Base-by-base conservation (phyloP, 1,139 yeast species). In the Scheffersomyces parashehatae region DNA sequence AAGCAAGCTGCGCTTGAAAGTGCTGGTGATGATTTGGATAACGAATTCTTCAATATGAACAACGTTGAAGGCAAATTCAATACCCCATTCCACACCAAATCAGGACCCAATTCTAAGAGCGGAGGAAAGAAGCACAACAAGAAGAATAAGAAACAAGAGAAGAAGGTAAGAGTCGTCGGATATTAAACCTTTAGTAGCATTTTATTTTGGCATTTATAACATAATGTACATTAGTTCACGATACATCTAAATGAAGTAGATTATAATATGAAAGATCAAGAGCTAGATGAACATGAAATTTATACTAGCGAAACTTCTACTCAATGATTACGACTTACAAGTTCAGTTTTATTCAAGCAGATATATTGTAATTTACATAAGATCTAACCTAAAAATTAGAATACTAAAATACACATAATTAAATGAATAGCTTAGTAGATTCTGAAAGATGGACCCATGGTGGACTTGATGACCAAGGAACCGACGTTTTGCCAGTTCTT, bases 401-500 rank as follows among this genome's bases (percentile, higher is more conserved):
- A 31, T 31, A 15, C 35, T 31, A 31, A 40, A 15, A 38, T 38
- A 41, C 36, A 31, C 26, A 13, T 37, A 29, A 35, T 44, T 33
- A 43, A 43, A 44, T 48, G 54, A 52, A 56, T 50, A 46, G 62
- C 70, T 79, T 91, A 93, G 93, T 93, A 93, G 76, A 93, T 85
- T 87, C 99, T 91, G 95, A 86, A 89, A 73, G 98, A 88, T 76
- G 98, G 98, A 80, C 99, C 99, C 99, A 95, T 95, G 78, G 98
- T 83, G 57, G 97, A 89, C 85, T 95, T 95, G 82, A 95, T 87
- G 74, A 91, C 97, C 79, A 95, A 82, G 70, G 99, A 93, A 69
- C 99, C 98, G 73, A 95, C 97, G 81, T 95, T 95, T 85, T 95
- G 99, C 99, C 99, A 93, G 96, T 93, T 91, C 95, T 95, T 95